phyloP scores from a whole-genome alignment of 2,329 filamentous ascomycete genomes.

The Furcasterigmium sp. region DNA sequence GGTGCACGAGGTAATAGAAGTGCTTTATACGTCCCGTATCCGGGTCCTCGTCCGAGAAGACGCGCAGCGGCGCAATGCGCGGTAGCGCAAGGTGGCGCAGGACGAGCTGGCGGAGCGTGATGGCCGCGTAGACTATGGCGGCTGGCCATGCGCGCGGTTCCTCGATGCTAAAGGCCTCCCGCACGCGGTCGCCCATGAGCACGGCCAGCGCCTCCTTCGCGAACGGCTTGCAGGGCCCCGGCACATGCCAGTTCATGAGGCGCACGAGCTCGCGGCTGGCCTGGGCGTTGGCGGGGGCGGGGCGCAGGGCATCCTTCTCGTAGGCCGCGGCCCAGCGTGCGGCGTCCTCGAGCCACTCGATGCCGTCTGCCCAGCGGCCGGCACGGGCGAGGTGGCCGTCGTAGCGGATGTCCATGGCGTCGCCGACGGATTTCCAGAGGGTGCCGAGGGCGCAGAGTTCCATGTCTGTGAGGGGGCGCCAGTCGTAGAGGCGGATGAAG shows the following conservation, averaged over 20 bases:
- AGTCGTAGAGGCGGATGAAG: conserved; percentile 64
- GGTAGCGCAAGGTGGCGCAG: conserved; percentile 57
- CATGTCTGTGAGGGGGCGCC: conserved; percentile 61
- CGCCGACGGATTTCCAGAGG: conserved; percentile 67
- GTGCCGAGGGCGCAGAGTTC: conserved; percentile 63
- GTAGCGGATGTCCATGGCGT: conserved; percentile 62
- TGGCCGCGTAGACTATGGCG: conserved; percentile 30
- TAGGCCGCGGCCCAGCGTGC: conserved; percentile 47
- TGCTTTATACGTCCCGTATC: conserved; percentile 46
- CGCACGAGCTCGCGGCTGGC: conserved; percentile 55
- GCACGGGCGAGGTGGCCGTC: conserved; percentile 26
- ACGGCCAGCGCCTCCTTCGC: conserved; percentile 47
- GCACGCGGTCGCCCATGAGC: conserved; percentile 59
- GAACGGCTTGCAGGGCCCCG: conserved; percentile 37
- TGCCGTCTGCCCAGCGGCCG: conserved; percentile 38
- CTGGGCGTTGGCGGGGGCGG: conserved; percentile 39
- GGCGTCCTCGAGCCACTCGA: conserved; percentile 47
- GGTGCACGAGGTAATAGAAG: conserved; percentile 52
- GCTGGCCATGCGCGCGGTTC: conserved; percentile 31
- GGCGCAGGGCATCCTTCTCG: conserved; percentile 55
- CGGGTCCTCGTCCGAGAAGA: conserved; percentile 42
- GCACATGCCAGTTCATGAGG: conserved; percentile 52
- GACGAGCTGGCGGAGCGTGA: conserved; percentile 48
- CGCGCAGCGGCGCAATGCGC: conserved; percentile 35
- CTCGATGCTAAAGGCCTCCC: conserved; percentile 54